Evolutionary conservation across 2,329 filamentous ascomycete species (phyloP).

Genomic region (Hypoxylon sp.): DNA sequence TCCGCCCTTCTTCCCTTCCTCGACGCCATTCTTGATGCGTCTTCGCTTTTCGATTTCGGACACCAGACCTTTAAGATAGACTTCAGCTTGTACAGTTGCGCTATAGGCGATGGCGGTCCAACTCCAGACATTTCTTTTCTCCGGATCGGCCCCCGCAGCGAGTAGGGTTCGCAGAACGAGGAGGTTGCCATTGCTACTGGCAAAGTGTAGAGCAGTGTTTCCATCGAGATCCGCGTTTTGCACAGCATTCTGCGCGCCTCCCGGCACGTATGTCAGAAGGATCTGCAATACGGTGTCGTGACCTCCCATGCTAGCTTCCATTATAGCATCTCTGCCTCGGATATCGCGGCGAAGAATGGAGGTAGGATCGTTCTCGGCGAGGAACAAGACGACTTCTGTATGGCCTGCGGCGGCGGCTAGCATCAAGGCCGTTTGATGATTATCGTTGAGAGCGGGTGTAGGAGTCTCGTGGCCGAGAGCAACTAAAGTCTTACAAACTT

Average conservation of each 20-base stretch:
- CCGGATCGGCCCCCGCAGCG: slow-evolving; percentile 82
- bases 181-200: slow-evolving; percentile 84
- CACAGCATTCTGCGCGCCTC: slow-evolving; percentile 68
- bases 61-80: slow-evolving; percentile 85
- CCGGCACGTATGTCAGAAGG: slow-evolving; percentile 72
- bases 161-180: slow-evolving; percentile 83
- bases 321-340: slow-evolving; percentile 79
- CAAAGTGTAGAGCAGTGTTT: slow-evolving; percentile 91
- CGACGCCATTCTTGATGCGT: slow-evolving; percentile 57
- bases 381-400: slow-evolving; percentile 79
- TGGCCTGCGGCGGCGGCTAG: slow-evolving; percentile 79
- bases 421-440: slow-evolving; percentile 86
- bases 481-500: slow-evolving; percentile 79
- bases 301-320: slow-evolving; percentile 73
- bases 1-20: slow-evolving; percentile 60
- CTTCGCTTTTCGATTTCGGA: slow-evolving; percentile 77
- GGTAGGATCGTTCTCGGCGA: slow-evolving; percentile 74
- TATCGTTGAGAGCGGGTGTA: slow-evolving; percentile 82
- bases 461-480: slow-evolving; percentile 81
- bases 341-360: slow-evolving; percentile 77
- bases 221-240: slow-evolving; percentile 76
- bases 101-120: slow-evolving; percentile 90
- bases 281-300: slow-evolving; percentile 77
- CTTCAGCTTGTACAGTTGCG: slow-evolving; percentile 85
- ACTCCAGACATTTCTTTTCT: slow-evolving; percentile 79